A percentile compares a stretch with the other conserved stretches of the same genome.
Evolutionary conservation across 106 monocot species (phyloP).

Genomic region (Dendrobium catenatum): DNA sequence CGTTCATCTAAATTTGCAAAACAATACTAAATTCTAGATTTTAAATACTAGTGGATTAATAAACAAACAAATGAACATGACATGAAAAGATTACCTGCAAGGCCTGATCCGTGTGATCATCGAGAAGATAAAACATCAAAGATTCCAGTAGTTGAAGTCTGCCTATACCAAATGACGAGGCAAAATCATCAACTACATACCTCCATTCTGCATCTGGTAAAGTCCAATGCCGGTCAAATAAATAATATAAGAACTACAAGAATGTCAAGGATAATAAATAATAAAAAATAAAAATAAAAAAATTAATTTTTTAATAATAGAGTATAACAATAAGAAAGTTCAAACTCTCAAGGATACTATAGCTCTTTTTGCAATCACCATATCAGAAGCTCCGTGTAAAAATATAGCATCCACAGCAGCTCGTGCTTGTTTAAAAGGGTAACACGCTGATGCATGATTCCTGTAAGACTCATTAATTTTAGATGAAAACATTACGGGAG

Average conservation of each 20-base stretch:
- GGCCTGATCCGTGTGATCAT: conserved; percentile 67
- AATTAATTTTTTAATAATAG: neutral
- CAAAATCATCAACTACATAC: conserved; percentile 82
- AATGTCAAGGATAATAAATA: conserved; percentile 31
- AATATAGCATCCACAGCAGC: conserved; percentile 76
- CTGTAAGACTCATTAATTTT: conserved; percentile 21
- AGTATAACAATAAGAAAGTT: neutral
- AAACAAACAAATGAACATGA: neutral
- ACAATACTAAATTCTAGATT: neutral
- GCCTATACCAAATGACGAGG: conserved; percentile 56
- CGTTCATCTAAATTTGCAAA: neutral
- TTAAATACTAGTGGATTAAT: neutral
- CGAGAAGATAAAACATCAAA: conserved; percentile 80
- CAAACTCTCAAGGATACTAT: conserved; percentile 70
- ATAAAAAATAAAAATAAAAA: neutral
- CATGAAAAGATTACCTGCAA: conserved; percentile 46
- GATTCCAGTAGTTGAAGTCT: conserved; percentile 52
- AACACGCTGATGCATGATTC: conserved; percentile 20
- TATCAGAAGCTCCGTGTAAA: conserved; percentile 80
- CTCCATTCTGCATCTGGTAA: conserved; percentile 67
- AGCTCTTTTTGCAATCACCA: conserved; percentile 82
- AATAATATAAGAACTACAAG: conserved; percentile 81
- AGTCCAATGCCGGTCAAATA: conserved; percentile 90
- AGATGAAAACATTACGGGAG: conserved; percentile 22
- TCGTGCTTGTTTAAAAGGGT: conserved; percentile 69